phyloP scores from a whole-genome alignment of 2,329 filamentous ascomycete species.

The Fusarium sp. region DNA sequence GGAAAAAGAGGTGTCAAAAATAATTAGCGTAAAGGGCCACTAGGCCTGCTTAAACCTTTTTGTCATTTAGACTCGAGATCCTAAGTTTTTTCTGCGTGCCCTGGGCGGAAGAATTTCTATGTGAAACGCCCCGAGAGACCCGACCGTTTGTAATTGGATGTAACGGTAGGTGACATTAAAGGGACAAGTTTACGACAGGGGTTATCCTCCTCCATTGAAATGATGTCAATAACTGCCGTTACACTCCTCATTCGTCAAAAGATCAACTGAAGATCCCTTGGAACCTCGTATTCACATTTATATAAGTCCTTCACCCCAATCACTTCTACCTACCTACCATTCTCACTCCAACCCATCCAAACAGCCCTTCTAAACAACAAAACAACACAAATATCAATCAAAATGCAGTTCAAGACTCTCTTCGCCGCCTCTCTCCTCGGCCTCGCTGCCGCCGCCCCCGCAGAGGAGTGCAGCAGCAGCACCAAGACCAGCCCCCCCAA shows the following conservation, averaged over 20 bases:
- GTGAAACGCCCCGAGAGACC: background rate
- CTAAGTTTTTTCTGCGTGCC: no score
- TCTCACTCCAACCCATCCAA: background rate
- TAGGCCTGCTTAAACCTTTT: background rate
- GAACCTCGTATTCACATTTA: slow-evolving; percentile 10
- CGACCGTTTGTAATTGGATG: background rate
- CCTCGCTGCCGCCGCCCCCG: slow-evolving; percentile 21
- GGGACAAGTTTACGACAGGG: background rate
- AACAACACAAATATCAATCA: background rate
- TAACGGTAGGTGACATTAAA: background rate
- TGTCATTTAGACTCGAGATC: background rate
- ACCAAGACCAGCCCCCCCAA: slow-evolving; percentile 25
- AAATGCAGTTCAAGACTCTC: slow-evolving; percentile 41
- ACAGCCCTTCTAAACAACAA: background rate
- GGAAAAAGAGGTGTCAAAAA: background rate
- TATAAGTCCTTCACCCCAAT: slow-evolving; percentile 4
- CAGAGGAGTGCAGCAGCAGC: background rate
- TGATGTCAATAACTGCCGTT: slow-evolving; percentile 34
- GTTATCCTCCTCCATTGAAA: background rate
- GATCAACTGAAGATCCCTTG: slow-evolving; percentile 28
- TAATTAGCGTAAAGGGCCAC: accelerated
- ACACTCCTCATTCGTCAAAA: slow-evolving; percentile 8
- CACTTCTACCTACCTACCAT: background rate
- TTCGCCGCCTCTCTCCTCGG: slow-evolving; percentile 23
- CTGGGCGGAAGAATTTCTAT: slow-evolving; percentile 1